Conservation (phyloP, 2,329 filamentous ascomycete genomes). For the Colletotrichum plurivorum region DNA sequence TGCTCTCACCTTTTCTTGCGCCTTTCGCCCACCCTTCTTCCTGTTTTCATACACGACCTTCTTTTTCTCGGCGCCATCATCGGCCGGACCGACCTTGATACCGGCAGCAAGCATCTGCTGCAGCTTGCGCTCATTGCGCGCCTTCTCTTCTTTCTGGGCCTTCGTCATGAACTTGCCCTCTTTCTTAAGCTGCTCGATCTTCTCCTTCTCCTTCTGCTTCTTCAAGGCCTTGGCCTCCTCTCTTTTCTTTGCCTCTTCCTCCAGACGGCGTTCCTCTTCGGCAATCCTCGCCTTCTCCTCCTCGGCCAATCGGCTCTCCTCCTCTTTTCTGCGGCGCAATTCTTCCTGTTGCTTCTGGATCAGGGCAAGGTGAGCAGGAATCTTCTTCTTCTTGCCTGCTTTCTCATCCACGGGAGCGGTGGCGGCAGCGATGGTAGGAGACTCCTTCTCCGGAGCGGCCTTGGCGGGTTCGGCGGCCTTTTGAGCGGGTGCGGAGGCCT, state of each 20-base stretch:
- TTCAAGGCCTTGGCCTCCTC: constrained; percentile 83
- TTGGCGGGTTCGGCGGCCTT: constrained; percentile 69
- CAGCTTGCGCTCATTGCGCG: constrained; percentile 82
- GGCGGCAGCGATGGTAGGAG: constrained; percentile 52
- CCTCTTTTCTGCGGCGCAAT: constrained; percentile 75
- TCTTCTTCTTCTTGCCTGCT: constrained; percentile 87
- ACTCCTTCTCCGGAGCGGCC: constrained; percentile 61
- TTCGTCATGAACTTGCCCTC: constrained; percentile 90
- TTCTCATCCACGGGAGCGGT: constrained; percentile 59
- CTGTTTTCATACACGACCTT: constrained; percentile 83
- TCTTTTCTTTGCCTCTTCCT: constrained; percentile 77
- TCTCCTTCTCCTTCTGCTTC: constrained; percentile 90
- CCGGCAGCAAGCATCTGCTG: constrained; percentile 88
- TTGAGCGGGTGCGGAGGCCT: constrained; percentile 55
- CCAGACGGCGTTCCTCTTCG: constrained; percentile 74
- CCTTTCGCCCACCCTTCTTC: constrained; percentile 72
- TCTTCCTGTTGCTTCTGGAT: constrained; percentile 90
- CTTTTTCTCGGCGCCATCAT: constrained; percentile 77
- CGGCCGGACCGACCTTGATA: constrained; percentile 77
- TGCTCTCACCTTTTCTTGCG: constrained; percentile 66
- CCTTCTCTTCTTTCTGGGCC: constrained; percentile 86
- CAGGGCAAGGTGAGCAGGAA: constrained; percentile 79
- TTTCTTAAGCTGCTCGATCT: constrained; percentile 88
- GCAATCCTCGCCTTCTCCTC: constrained; percentile 77
- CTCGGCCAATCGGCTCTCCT: constrained; percentile 68